Evolutionary conservation across 2,329 filamentous ascomycete species (phyloP), one percentile per base, ranked within the genome.

Genomic region (Pseudogymnoascus verrucosus): DNA sequence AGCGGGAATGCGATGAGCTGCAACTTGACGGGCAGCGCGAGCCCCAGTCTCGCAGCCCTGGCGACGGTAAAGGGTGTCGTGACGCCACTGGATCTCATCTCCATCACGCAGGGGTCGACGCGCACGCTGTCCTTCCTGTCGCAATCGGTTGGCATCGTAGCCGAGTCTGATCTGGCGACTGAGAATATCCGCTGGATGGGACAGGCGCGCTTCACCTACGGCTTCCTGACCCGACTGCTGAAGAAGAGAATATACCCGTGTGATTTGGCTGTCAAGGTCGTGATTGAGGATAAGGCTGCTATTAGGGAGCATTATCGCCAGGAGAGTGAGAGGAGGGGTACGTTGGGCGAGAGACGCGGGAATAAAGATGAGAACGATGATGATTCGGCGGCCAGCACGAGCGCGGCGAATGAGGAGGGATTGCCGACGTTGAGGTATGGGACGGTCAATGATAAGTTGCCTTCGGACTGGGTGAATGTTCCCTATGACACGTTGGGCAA

Each of bases 181-280:
- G 95, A 99, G 71, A 80, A 96, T 71, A 77, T 98, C 67, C 87
- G 95, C 47, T 98, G 93, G 93, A 93, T 99, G 89, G 95, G 95
- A 16, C 83, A 84, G 59, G 82, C 86, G 31, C 85, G 95, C 62
- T 99, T 99, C 71, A 92, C 90, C 0, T 89, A 89, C 71, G 95
- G 95, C 5, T 86, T 96, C 66, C 73, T 96, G n/a, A 81, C 87
- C 67, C 85, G 93, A 26, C 80, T 97, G 16, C 78, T 96, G 54
- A 82, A 84, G 63, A 88, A 90, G 73, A 90, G 85, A 34, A 81
- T 89, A 21, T 98, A 96, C 73, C 95, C 95, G 0, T 96, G 91
- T 73, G 92, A 98, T 69, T 79, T 98, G 64, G 89, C 92, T 6
- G 80, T 96, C 68, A 93, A 95, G 74, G 84, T 93, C 10, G 92